Evolutionary conservation across 2,329 filamentous ascomycete species (phyloP), one percentile per base, ranked within the genome.

Genomic region (Aspergillus brunneoviolaceus): DNA sequence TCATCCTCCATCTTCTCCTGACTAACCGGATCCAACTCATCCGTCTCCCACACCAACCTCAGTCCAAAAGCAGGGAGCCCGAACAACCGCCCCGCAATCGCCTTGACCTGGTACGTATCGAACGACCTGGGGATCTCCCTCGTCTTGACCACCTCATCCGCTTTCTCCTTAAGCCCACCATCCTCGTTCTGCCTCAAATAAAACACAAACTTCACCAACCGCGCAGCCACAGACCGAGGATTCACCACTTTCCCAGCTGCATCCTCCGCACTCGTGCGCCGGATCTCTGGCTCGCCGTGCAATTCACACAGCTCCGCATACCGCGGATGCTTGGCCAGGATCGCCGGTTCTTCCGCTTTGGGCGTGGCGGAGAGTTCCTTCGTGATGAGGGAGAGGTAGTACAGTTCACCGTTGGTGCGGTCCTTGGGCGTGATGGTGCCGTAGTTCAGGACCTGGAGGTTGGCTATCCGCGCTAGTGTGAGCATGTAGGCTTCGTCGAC

Each of bases 401-500:
- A 99, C 70, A 94, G 88, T 68, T 98, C 95, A 4, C 92, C 92
- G 70, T 98, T 95, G 57, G 86, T 82, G 19, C 94, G 87, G 73
- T 98, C 93, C 48, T 88, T 85, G 1, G 81, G 67, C 0, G 87
- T 87, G 66, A 98, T 87, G 16, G 80, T 78, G 63, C 87, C 76
- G 65, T 77, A 79, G 61, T 81, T 80, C 19, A 97, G 82, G 0
- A 80, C 82, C 56, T 83, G 83, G 10, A 98, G 83, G 1, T 79
- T 78, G 1, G 84, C 83, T 1, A 97, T 80, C 2, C 92, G 89
- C 29, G 89, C 91, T 27, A 96, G 80, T 0, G 91, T 91, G 51
- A 97, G 83, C 90, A 96, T 96, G 78, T 92, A 94, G 1, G 90
- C 89, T 69, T 96, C 91, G 57, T 96, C 91, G 0, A 88, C 82